Evolutionary conservation across 805 yeast genomes (phyloP), one percentile per base, ranked within the genome.

Genomic region (Hanseniaspora clermontiae): DNA sequence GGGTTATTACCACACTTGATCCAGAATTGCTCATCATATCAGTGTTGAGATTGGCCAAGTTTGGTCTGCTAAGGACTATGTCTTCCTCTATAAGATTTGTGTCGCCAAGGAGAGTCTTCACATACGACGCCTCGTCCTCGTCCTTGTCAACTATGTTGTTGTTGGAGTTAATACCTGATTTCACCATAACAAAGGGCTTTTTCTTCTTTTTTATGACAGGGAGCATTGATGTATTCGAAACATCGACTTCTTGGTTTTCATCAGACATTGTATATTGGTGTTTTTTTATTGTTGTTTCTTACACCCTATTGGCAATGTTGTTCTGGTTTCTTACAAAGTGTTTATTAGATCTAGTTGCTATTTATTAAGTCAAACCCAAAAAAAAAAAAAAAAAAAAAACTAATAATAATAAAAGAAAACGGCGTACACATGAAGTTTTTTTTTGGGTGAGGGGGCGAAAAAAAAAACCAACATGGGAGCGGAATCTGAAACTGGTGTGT

Each of bases 101-200:
- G 34, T 52, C 56, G 17, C 38, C 45, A 1, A 52, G 46, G 7
- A 52, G 46, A 12, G 45, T 45, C 31, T 52, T 52, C 3, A 52
- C 50, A 45, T 52, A 52, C 2, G 45, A 34, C n/a, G 42, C 56
- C 31, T 52, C 56, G n/a, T 51, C 43, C 27, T 24, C 27, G n/a
- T 48, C 43, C 12, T 34, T 31, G 15, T 24, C 36, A 14, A 15
- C 8, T 27, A 36, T 32, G 10, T 8, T 31, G 8, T 39, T 29
- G 29, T 31, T 17, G 2, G 45, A 31, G 12, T 11, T n/a, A 19
- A 52, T 34, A 19, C 56, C 56, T 3, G 56, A 37, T 52, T 52
- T 52, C 46, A 52, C 56, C 56, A 52, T 52, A 15, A 46, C 36
- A 46, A 52, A 52, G 2, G 56, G 56, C 20, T 52, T 52, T 20